A percentile compares a stretch with the other conserved stretches of the same genome.
phyloP scores from a whole-genome alignment of 371 early-diverging fungal species.

The Mucor lusitanicus region DNA sequence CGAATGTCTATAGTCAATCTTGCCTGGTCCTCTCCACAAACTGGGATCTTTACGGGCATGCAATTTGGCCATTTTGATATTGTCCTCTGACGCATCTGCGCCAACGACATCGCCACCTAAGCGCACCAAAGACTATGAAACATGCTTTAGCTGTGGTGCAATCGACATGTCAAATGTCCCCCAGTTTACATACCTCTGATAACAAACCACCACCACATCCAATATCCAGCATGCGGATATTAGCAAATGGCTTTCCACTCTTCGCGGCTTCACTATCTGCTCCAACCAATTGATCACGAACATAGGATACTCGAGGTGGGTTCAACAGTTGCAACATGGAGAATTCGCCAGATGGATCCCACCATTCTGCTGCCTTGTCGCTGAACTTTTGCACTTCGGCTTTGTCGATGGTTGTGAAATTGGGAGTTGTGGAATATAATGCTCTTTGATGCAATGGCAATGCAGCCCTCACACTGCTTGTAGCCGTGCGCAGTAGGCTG shows the following conservation, averaged over 20 bases:
- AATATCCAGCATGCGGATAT: slow-evolving; percentile 80
- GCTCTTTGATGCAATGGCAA: background rate
- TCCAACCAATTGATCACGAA: slow-evolving; percentile 59
- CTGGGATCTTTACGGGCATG: slow-evolving; percentile 71
- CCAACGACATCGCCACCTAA: slow-evolving; percentile 85
- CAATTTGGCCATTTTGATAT: slow-evolving; percentile 77
- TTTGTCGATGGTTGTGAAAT: slow-evolving; percentile 59
- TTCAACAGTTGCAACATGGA: slow-evolving; percentile 91
- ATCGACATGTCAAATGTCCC: background rate
- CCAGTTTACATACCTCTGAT: slow-evolving; percentile 64
- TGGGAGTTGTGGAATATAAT: slow-evolving; percentile 1
- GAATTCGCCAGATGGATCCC: slow-evolving; percentile 89
- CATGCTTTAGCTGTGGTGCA: background rate
- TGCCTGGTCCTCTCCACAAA: slow-evolving; percentile 55
- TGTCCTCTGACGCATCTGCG: slow-evolving; percentile 84
- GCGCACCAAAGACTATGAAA: slow-evolving; percentile 69
- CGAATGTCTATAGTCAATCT: slow-evolving; percentile 66
- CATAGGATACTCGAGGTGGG: slow-evolving; percentile 79
- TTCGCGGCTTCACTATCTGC: slow-evolving; percentile 11
- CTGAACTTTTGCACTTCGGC: slow-evolving; percentile 86
- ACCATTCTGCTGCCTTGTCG: slow-evolving; percentile 82
- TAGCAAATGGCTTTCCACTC: slow-evolving; percentile 56
- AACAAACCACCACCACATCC: slow-evolving; percentile 96
- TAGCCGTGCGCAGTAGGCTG: background rate
- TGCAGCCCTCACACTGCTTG: background rate